Percentiles rank a stretch among this genome's conserved stretches.
These are phyloP conservation scores for Piloderma croceum DNA, from an alignment of 768 basidiomycete species.

Conservation along the genomic window DNA sequence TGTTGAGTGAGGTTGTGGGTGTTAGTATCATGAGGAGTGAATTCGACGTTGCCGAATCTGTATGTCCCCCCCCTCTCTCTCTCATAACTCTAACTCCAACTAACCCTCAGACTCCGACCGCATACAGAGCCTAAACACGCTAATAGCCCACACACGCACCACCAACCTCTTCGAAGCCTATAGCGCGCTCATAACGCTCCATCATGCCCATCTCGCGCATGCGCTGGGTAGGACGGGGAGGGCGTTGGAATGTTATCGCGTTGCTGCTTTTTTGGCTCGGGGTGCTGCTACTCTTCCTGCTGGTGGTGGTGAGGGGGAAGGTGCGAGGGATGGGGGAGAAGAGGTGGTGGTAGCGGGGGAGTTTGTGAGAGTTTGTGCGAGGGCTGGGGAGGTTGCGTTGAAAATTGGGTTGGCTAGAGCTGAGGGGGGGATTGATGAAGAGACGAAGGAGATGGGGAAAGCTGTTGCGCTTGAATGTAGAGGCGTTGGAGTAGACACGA, in stretches of 20 bases:
- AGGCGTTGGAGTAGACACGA: constrained; percentile 41
- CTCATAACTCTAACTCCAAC: not conserved
- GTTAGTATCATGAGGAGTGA: constrained; percentile 63
- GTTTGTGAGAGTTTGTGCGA: constrained; percentile 44
- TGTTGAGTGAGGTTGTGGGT: constrained; percentile 63
- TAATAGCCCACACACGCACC: constrained; percentile 61
- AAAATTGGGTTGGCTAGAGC: constrained; percentile 37
- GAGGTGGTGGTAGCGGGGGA: constrained; percentile 23
- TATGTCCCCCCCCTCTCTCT: constrained; percentile 21
- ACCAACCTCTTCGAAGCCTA: constrained; percentile 50
- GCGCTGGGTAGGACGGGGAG: constrained; percentile 47
- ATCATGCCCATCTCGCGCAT: constrained; percentile 72
- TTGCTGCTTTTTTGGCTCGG: constrained; percentile 50
- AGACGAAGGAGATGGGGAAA: constrained; percentile 26
- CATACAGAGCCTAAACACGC: constrained; percentile 34
- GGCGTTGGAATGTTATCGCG: constrained; percentile 57
- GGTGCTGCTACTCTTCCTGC: too few relatives aligned
- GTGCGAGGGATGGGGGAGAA: constrained; percentile 20
- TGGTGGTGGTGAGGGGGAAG: constrained; percentile 6
- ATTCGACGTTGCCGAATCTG: constrained; percentile 57
- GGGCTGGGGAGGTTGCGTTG: constrained; percentile 47
- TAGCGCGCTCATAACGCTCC: constrained; percentile 57
- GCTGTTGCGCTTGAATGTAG: constrained; percentile 41
- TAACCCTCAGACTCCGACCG: not conserved
- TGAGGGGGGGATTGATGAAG: constrained; percentile 17